Evolutionary conservation across 2,329 filamentous ascomycete genomes (phyloP), one percentile per base, ranked within the genome.

Genomic region (Penicillium sp.): DNA sequence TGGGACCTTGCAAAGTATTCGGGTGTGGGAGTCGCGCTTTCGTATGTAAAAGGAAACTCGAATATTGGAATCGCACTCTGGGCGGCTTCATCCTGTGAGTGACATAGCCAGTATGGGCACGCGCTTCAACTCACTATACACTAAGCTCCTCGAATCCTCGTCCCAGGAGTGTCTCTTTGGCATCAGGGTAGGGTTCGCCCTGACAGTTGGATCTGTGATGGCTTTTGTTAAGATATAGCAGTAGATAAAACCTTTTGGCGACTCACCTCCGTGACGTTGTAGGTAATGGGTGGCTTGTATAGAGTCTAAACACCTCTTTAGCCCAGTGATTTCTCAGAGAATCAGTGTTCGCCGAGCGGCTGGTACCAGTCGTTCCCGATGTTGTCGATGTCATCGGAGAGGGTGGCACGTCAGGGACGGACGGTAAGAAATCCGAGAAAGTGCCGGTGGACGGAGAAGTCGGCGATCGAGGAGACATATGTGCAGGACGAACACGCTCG

Each of bases 41-140:
- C 82, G 75, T 61, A 80, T 75, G 59, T 81, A 85, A n/a, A 82
- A 75, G 39, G 74, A 72, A 16, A 81, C 72, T 38, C 69, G 74
- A 18, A 82, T 71, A 34, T 77, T 71, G 5, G 69, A 64, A 5
- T 65, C 75, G 39, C 72, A 73, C 36, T 80, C 77, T 55, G 84
- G 81, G 0, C 77, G 73, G 48, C 77, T 80, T 48, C 29, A 38
- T 5, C 9, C n/a, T 16, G 49, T 64, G 13, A 57, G 34, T 14
- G 8, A 42, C 36, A 39, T 32, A 14, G 3, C 5, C 4, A 18
- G 21, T 16, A 24, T 8, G 10, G n/a, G 11, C 21, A 9, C 14
- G 22, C 34, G 24, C 31, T 34, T 4, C 13, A 42, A 57, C 72
- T 60, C 64, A 74, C 75, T 76, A 50, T 50, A 75, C 67, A 18